phyloP scores from a whole-genome alignment of 129 eudicot species.

The Silybum marianum region DNA sequence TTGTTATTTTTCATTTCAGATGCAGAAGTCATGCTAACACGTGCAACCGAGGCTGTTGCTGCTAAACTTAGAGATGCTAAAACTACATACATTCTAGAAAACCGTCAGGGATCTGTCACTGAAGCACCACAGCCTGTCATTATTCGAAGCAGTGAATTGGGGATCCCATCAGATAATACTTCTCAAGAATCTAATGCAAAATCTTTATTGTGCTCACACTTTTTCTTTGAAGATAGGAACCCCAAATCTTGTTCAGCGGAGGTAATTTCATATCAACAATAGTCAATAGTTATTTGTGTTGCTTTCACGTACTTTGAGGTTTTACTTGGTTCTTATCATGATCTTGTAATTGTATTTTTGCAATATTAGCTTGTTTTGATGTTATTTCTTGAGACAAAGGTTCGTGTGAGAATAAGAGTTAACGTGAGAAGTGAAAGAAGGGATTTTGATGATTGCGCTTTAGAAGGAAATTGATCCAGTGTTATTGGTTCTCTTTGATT shows the following conservation, averaged over 20 bases:
- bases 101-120: conserved; percentile 31
- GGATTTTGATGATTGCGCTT: too few relatives aligned
- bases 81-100: conserved; percentile 59
- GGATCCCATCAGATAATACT: conserved; percentile 32
- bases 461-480: too few relatives aligned
- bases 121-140: conserved; percentile 48
- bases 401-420: too few relatives aligned
- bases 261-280: conserved; percentile 42
- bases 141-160: conserved; percentile 60
- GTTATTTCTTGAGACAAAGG: not conserved
- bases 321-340: conserved; percentile 14
- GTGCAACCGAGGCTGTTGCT: conserved; percentile 59
- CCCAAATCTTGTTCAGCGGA: conserved; percentile 49
- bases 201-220: conserved; percentile 54
- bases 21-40: conserved; percentile 51
- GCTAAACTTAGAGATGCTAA: conserved; percentile 63
- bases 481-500: too few relatives aligned
- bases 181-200: conserved; percentile 39
- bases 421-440: too few relatives aligned
- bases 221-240: conserved; percentile 44
- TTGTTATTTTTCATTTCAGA: conserved; percentile 36
- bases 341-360: not conserved
- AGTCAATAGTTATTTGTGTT: not conserved
- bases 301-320: conserved; percentile 15
- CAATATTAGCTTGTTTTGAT: conserved; percentile 13